Percentiles rank a stretch among this genome's conserved stretches.
Conservation (phyloP, 2,329 filamentous ascomycete species). For the Pseudogymnoascus sp. region DNA sequence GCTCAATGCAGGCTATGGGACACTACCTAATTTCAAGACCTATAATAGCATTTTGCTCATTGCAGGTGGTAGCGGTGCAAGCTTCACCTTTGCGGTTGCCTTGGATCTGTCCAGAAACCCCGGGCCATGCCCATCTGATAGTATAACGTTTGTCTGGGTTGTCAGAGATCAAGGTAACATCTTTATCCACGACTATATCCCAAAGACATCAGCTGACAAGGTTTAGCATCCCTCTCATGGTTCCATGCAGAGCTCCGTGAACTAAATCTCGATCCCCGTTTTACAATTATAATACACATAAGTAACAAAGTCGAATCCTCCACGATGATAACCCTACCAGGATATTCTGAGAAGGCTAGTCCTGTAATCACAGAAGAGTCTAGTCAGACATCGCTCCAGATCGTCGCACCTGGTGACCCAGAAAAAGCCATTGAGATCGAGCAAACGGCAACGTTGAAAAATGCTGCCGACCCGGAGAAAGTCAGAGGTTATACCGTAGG, state of each 20-base stretch:
- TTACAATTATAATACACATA: slow-evolving; percentile 27
- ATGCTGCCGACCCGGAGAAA: background rate
- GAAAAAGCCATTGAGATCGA: background rate
- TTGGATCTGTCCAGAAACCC: slow-evolving; percentile 39
- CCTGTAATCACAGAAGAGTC: background rate
- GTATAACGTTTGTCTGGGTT: slow-evolving; percentile 34
- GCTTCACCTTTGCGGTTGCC: slow-evolving; percentile 46
- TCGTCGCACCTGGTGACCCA: background rate
- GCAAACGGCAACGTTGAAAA: background rate
- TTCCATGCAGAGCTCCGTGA: slow-evolving; percentile 25
- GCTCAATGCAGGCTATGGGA: slow-evolving; percentile 53
- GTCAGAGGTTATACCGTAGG: background rate
- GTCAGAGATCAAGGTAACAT: slow-evolving; percentile 39
- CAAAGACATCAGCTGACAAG: background rate
- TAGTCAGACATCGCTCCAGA: background rate
- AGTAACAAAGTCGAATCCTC: slow-evolving; percentile 15
- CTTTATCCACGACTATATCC: background rate
- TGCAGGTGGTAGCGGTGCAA: slow-evolving; percentile 54
- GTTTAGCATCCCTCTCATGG: slow-evolving; percentile 21
- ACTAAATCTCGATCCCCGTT: slow-evolving; percentile 22
- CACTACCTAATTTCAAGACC: slow-evolving; percentile 42
- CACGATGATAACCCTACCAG: background rate
- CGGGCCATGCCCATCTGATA: slow-evolving; percentile 14
- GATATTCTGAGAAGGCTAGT: background rate
- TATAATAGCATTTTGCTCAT: slow-evolving; percentile 52